Evolutionary conservation across 257 asterid species (phyloP).

Genomic region (Capsicum chinense): DNA sequence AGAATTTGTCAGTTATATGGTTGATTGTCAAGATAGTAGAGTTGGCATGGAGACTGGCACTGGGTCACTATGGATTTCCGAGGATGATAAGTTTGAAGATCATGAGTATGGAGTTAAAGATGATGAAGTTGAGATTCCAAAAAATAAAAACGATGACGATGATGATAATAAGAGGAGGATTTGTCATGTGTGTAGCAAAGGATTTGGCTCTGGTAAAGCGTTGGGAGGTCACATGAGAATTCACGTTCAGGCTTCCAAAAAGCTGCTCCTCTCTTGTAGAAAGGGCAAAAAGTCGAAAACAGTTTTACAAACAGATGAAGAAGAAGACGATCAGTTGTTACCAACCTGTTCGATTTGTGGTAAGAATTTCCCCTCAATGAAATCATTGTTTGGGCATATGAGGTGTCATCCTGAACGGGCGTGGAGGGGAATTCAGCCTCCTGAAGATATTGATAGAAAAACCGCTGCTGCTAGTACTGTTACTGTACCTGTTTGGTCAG

Average conservation of each 20-base stretch:
- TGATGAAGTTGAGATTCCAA: neutral
- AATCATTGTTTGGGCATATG: slow-evolving; percentile 70
- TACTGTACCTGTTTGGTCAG: slow-evolving; percentile 50
- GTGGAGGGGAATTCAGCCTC: slow-evolving; percentile 65
- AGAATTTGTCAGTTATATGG: slow-evolving; percentile 35
- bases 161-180: slow-evolving; percentile 35
- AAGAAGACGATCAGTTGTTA: neutral
- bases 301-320: neutral
- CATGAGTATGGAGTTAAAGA: neutral
- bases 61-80: slow-evolving; percentile 33
- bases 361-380: slow-evolving; percentile 53
- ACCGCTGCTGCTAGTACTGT: neutral
- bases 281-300: slow-evolving; percentile 27
- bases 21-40: slow-evolving; percentile 12
- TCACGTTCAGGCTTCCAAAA: slow-evolving; percentile 47
- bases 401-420: slow-evolving; percentile 62
- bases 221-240: slow-evolving; percentile 86
- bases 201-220: slow-evolving; percentile 70
- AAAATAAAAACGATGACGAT: neutral
- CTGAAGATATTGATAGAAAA: neutral
- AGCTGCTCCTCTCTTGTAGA: neutral
- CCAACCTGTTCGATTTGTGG: slow-evolving; percentile 49
- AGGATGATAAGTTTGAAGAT: slow-evolving; percentile 24
- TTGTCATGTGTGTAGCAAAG: slow-evolving; percentile 56
- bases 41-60: slow-evolving; percentile 33